Base-by-base conservation (phyloP, 2,329 filamentous ascomycete genomes). In the Graphium sp. region DNA sequence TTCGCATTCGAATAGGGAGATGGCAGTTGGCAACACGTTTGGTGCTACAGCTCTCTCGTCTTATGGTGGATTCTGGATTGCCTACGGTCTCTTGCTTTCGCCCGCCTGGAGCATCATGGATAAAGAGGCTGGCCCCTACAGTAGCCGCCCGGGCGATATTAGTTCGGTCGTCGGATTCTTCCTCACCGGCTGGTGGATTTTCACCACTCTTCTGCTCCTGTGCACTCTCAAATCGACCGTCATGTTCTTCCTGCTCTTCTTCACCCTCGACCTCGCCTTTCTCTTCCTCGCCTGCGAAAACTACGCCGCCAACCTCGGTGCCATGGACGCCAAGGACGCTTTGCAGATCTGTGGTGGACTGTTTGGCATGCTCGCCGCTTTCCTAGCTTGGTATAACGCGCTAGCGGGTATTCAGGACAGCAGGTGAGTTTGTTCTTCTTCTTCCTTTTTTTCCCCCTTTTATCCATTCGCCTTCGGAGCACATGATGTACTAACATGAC, bases 371-470 rank as follows among this genome's bases (percentile, higher is more conserved):
- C 42, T 89, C 6, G 72, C 81, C 2, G 78, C 81, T 1, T 89
- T 91, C 47, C 46, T 81, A 32, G 81, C 82, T 4, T 91, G 82
- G 82, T 91, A 87, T 55, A 84, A 83, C 43, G 81, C 82, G 21
- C 61, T 87, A 34, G 79, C 80, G 29, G 81, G 81, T 68, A 69
- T 89, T 33, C 75, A 77, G 35, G 81, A 89, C 42, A 62, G 56
- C 47, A 69, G 64, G 69, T 74, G 48, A 41, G 63, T 54, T 32
- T 10, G 21, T 20, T 20, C 12, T 8, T 18, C 17, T 15, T n/a
- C 12, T 18, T 25, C 10, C 16, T 31, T 18, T 28, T 22, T 13
- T 14, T 14, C 11, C 21, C 24, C 29, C 18, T 31, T 15, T 20
- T 23, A 16, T 21, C 17, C 20, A 22, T 22, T 22, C 12, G 3